Conservation (phyloP, 164 flowering plant species). For the Chloranthus sessilifolius region DNA sequence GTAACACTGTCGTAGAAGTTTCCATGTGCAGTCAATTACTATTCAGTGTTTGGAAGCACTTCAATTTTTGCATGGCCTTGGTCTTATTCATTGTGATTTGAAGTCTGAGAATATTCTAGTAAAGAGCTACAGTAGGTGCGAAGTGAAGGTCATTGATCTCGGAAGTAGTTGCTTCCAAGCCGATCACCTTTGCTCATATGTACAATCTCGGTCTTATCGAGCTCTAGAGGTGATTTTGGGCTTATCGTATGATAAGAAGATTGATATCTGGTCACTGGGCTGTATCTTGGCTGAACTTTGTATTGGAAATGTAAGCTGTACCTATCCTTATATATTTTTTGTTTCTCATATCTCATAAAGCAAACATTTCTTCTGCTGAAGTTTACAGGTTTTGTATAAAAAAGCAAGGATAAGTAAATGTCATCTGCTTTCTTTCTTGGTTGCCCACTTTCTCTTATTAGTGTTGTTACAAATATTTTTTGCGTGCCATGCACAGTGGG, state of each 20-base stretch:
- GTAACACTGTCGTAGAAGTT: slow-evolving; percentile 14
- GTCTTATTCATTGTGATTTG: slow-evolving; percentile 96
- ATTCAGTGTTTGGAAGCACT: slow-evolving; percentile 97
- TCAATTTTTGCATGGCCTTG: slow-evolving; percentile 91
- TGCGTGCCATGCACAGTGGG: too few relatives aligned
- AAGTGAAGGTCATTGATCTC: slow-evolving; percentile 97
- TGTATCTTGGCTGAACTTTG: slow-evolving; percentile 99
- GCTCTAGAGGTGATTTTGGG: slow-evolving; percentile 98
- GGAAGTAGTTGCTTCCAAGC: slow-evolving; percentile 99
- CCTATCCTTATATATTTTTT: too few relatives aligned
- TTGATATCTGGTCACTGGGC: slow-evolving; percentile 98
- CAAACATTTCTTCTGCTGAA: too few relatives aligned
- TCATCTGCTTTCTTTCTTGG: too few relatives aligned
- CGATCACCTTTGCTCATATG: slow-evolving; percentile 99
- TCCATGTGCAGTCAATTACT: slow-evolving; percentile 78
- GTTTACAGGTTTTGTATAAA: too few relatives aligned
- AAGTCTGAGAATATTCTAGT: slow-evolving; percentile 99
- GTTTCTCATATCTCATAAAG: too few relatives aligned
- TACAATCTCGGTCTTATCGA: slow-evolving; percentile 98
- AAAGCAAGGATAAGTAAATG: too few relatives aligned
- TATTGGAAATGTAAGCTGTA: slow-evolving; percentile 85
- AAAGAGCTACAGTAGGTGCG: slow-evolving; percentile 98
- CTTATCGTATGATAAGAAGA: slow-evolving; percentile 92
- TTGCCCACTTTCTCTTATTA: too few relatives aligned
- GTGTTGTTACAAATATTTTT: too few relatives aligned